A percentile compares a stretch with the other conserved stretches of the same genome.
Evolutionary conservation across 352 stramenopile genomes (phyloP).

Genomic region (Ophiocytium majus): DNA sequence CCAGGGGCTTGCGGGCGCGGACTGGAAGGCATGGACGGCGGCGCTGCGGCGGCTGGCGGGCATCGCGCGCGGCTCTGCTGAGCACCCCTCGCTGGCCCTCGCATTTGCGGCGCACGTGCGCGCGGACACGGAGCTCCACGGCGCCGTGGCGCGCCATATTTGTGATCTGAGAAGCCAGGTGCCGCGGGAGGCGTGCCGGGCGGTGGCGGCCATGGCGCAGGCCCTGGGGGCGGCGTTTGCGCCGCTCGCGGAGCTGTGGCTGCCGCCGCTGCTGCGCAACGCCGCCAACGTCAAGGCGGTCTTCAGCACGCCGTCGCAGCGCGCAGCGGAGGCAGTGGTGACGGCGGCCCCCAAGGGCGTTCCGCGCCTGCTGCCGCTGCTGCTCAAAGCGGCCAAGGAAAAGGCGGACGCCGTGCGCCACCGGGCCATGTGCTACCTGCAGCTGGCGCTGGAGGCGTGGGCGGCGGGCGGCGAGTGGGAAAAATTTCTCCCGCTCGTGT

Average conservation of each 20-base stretch:
- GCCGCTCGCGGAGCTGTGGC: slow-evolving; percentile 48
- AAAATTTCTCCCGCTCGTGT: neutral
- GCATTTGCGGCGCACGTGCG: slow-evolving; percentile 30
- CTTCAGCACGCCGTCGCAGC: neutral
- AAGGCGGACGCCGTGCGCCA: neutral
- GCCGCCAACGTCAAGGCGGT: slow-evolving; percentile 20
- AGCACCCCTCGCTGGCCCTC: slow-evolving; percentile 15
- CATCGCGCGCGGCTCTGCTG: slow-evolving; percentile 18
- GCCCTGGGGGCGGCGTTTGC: slow-evolving; percentile 31
- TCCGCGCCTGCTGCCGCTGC: neutral
- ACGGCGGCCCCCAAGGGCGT: neutral
- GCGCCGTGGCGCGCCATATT: slow-evolving; percentile 20
- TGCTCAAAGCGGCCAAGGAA: neutral
- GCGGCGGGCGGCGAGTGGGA: neutral
- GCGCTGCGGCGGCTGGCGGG: slow-evolving; percentile 37
- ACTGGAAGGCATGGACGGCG: slow-evolving; percentile 38
- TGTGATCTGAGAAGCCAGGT: slow-evolving; percentile 42
- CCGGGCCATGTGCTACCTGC: neutral
- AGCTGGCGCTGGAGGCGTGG: neutral
- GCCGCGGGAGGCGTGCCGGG: slow-evolving; percentile 36
- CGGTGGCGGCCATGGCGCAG: slow-evolving; percentile 32
- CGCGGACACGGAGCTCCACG: slow-evolving; percentile 33
- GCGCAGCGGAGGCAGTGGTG: neutral
- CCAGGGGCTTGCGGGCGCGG: slow-evolving; percentile 25
- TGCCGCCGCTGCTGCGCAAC: slow-evolving; percentile 46